A percentile compares a stretch with the other conserved stretches of the same genome.
Evolutionary conservation across 1,139 yeast genomes (phyloP).

Genomic region (Suhomyces bolitotheri): DNA sequence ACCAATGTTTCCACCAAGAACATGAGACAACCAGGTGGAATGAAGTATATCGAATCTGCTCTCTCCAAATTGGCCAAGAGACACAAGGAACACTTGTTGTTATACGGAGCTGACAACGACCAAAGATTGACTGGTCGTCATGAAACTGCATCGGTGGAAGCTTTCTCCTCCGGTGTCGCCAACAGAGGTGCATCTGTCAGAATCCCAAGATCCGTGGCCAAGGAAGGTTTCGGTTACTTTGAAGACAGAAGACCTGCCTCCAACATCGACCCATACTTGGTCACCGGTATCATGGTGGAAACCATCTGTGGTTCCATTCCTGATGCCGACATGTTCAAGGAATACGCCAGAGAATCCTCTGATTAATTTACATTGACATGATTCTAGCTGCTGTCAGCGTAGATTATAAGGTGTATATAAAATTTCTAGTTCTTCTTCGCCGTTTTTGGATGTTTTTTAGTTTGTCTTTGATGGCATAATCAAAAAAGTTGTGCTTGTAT

Average conservation of each 20-base stretch:
- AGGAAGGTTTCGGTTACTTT: constrained; percentile 96
- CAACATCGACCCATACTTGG: constrained; percentile 97
- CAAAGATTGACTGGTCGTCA: constrained; percentile 96
- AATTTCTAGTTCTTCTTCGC: not conserved
- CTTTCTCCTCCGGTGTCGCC: constrained; percentile 96
- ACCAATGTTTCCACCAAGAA: constrained; percentile 91
- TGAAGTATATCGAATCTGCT: constrained; percentile 90
- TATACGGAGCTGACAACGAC: constrained; percentile 94
- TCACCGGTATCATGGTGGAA: constrained; percentile 97
- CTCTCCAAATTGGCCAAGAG: constrained; percentile 92
- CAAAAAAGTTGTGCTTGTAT: not conserved
- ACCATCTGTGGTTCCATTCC: constrained; percentile 94
- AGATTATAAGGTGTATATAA: too few species aligned
- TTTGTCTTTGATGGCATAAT: not conserved
- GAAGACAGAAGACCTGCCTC: constrained; percentile 99
- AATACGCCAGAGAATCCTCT: constrained; percentile 70
- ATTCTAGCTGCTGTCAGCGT: not conserved
- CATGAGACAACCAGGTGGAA: constrained; percentile 96
- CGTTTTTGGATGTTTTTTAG: not conserved
- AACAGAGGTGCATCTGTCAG: constrained; percentile 99
- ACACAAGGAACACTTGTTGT: constrained; percentile 93
- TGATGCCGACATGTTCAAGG: constrained; percentile 93
- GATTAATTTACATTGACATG: constrained; percentile 20
- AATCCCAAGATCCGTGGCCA: constrained; percentile 98
- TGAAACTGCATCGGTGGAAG: constrained; percentile 93